Conservation (phyloP, 2,329 filamentous ascomycete species). For the Corinectria fuckeliana region DNA sequence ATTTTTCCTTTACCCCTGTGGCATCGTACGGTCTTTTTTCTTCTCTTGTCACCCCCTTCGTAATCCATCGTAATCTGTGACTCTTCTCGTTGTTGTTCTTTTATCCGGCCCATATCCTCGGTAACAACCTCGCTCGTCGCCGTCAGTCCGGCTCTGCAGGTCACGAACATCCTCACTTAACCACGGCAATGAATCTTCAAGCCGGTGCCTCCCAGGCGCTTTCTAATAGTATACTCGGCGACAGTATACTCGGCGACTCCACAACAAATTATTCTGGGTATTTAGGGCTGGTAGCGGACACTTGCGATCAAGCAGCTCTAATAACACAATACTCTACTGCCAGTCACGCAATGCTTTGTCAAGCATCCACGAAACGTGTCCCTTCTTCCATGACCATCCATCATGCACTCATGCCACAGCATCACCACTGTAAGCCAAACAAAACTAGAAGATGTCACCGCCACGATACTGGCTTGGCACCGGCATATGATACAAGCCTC, state of each 20-base stretch:
- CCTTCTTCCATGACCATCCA: neutral
- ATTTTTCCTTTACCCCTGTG: neutral
- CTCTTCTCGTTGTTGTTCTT: neutral
- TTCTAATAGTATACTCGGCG: neutral
- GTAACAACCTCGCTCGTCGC: neutral
- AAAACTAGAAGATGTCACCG: too few species aligned
- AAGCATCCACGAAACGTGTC: neutral
- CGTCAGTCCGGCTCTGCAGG: neutral
- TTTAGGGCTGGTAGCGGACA: neutral
- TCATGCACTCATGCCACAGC: neutral
- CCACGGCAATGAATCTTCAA: neutral
- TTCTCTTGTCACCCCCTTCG: neutral
- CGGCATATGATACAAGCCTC: neutral
- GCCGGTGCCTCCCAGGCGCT: too few species aligned
- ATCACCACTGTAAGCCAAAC: too few species aligned
- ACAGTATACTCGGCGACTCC: neutral
- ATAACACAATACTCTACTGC: neutral
- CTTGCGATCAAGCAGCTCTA: neutral
- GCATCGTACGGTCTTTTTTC: neutral
- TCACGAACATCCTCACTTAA: neutral
- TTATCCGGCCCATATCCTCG: constrained; percentile 9
- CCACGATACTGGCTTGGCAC: too few species aligned
- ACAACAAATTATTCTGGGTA: neutral
- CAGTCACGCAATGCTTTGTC: neutral
- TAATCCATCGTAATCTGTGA: constrained; percentile 4